Base-by-base conservation (phyloP, 2,329 filamentous ascomycete species). In the Keithomyces neogunnii region DNA sequence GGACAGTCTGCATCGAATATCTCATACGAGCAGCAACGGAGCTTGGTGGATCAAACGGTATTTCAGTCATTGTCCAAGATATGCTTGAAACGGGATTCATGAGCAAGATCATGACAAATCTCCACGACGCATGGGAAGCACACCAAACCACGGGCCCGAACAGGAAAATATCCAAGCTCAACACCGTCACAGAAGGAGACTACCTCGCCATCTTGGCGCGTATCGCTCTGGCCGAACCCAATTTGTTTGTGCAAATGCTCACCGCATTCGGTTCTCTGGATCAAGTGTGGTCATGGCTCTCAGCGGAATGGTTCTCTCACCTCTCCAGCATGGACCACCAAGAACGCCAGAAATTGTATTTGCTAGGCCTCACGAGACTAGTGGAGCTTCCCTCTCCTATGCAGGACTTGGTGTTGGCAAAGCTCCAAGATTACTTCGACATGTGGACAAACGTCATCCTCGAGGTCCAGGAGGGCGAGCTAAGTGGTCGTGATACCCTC, bases 171-270 rank as follows among this genome's bases (percentile, higher is more conserved):
- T 79, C 84, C 40, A 80, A 81, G 32, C 79, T 96, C 35, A 85
- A 86, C 59, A 82, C 84, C 10, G 77, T 90, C 9, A 84, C 88
- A 1, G 84, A 96, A 62, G 87, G 87, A 0, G 88, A 96, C 63
- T 96, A 95, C 65, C 86, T 95, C 62, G 80, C 82, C 4, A 82
- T 97, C 2, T 75, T 99, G 2, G 85, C 89, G 2, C 85, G 91
- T 1, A 77, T 97, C 13, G 81, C 85, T 0, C 71, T 95, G 2
- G 83, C 84, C 1, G 86, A 86, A 38, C 88, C 91, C 1, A 69
- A 69, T 2, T 72, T 87, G 2, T 86, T 96, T 57, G 71, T 84
- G 4, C 73, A 79, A 19, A 71, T 82, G 66, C 66, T 85, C 19
- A 66, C 67, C 19, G 69, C 71, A 3, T 69, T 76, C 53, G 73